Conservation (phyloP, 768 basidiomycete species). For the Suillus plorans region DNA sequence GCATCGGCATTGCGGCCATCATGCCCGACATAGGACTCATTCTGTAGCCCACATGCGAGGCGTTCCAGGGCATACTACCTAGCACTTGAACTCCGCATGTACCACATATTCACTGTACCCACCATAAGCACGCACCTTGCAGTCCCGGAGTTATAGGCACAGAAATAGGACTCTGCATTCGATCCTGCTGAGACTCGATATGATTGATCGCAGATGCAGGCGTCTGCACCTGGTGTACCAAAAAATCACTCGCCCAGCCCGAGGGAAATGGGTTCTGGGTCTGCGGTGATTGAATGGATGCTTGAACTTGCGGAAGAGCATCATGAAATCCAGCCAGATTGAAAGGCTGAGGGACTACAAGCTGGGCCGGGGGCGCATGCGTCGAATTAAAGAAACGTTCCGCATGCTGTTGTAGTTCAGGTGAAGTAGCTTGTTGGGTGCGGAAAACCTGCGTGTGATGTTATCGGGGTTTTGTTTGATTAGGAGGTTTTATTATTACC, state of each 20-base stretch:
- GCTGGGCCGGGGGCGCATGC: constrained; percentile 29
- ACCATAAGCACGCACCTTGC: constrained; percentile 19
- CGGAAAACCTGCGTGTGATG: constrained; percentile 52
- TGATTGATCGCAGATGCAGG: constrained; percentile 5
- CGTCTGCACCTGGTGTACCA: constrained; percentile 21
- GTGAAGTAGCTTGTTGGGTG: constrained; percentile 43
- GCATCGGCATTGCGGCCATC: constrained; percentile 14
- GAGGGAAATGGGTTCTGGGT: constrained; percentile 26
- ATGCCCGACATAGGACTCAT: constrained; percentile 40
- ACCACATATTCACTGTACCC: neutral
- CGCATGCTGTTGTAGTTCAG: constrained; percentile 60
- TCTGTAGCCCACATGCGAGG: constrained; percentile 36
- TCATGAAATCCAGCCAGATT: constrained; percentile 50
- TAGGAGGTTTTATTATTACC: constrained; percentile 37
- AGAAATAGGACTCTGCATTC: constrained; percentile 6
- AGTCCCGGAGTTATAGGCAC: constrained; percentile 4
- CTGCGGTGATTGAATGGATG: constrained; percentile 17
- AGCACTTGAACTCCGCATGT: constrained; percentile 5
- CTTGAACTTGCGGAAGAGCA: constrained; percentile 17
- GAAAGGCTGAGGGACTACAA: constrained; percentile 44
- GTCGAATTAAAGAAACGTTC: constrained; percentile 60
- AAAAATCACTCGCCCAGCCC: constrained; percentile 67
- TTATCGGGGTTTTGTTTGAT: constrained; percentile 5
- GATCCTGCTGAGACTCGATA: constrained; percentile 16
- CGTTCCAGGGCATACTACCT: constrained; percentile 43